Percentiles rank a stretch among this genome's conserved stretches.
phyloP scores from a whole-genome alignment of 129 eudicot species.

The Chrysanthemum seticuspe region DNA sequence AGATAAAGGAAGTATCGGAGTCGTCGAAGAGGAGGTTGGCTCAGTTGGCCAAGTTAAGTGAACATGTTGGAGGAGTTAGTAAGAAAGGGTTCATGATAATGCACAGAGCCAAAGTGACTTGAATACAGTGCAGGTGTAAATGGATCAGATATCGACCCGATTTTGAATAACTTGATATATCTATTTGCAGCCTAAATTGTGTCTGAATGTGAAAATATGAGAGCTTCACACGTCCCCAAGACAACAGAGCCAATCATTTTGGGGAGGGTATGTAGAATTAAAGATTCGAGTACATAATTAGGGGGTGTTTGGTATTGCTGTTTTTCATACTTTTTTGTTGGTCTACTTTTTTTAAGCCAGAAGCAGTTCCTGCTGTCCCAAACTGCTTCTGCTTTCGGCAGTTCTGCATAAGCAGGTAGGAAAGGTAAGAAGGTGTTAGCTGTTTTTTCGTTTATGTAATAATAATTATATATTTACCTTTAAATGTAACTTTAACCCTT shows the following conservation, averaged over 20 bases:
- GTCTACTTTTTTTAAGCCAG: constrained; percentile 6
- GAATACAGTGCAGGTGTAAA: constrained; percentile 15
- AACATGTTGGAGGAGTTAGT: constrained; percentile 65
- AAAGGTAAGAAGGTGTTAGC: too few relatives aligned
- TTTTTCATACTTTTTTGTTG: too few relatives aligned
- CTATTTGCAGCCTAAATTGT: constrained; percentile 16
- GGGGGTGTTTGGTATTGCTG: too few relatives aligned
- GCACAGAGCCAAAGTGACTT: constrained; percentile 83
- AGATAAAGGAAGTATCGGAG: constrained; percentile 42
- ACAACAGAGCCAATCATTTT: too few relatives aligned
- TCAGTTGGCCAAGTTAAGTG: constrained; percentile 73
- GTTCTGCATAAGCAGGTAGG: too few relatives aligned
- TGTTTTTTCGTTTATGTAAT: too few relatives aligned
- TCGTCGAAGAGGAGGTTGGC: constrained; percentile 73
- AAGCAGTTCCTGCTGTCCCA: not conserved
- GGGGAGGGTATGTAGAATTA: constrained; percentile 2
- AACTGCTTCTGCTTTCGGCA: too few relatives aligned
- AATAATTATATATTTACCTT: too few relatives aligned
- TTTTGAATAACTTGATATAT: constrained; percentile 22
- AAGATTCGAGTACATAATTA: constrained; percentile 18
- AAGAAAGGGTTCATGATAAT: constrained; percentile 76
- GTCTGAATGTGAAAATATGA: constrained; percentile 1
- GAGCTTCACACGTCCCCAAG: too few relatives aligned
- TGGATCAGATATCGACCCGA: constrained; percentile 6
- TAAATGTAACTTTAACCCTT: too few relatives aligned